Evolutionary conservation across 2,329 filamentous ascomycete species (phyloP).

Genomic region (Penicillium aurantiogriseum): DNA sequence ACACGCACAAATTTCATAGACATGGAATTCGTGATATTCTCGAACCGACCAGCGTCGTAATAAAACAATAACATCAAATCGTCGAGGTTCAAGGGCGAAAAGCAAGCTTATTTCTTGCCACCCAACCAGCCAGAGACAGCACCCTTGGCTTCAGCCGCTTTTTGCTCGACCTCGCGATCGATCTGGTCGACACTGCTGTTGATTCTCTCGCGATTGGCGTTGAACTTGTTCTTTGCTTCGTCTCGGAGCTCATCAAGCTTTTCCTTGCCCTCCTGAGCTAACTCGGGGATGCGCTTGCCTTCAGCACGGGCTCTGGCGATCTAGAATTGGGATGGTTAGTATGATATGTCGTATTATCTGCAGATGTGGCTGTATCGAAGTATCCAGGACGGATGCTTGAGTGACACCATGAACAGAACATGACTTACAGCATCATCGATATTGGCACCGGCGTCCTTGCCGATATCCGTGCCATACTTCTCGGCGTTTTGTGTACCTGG

Average conservation of each 20-base stretch:
- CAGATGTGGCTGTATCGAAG: neutral
- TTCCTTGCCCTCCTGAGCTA: slow-evolving; percentile 58
- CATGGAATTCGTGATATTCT: slow-evolving; percentile 2
- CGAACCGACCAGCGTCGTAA: neutral
- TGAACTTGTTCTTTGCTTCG: slow-evolving; percentile 57
- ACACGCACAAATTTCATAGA: neutral
- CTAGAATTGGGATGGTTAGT: slow-evolving; percentile 35
- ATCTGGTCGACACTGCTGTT: slow-evolving; percentile 67
- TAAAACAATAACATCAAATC: neutral
- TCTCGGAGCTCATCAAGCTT: slow-evolving; percentile 62
- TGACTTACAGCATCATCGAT: slow-evolving; percentile 67
- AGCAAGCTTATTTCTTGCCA: slow-evolving; percentile 40
- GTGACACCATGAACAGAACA: neutral
- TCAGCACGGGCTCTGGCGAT: slow-evolving; percentile 60
- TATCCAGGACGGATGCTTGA: neutral
- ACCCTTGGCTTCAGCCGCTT: slow-evolving; percentile 77
- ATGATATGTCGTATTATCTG: slow-evolving; percentile 6
- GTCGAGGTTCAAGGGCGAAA: neutral
- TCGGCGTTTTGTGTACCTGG: slow-evolving; percentile 63
- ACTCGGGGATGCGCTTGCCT: slow-evolving; percentile 61
- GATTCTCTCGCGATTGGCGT: slow-evolving; percentile 43
- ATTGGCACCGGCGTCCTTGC: slow-evolving; percentile 62
- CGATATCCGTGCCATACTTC: slow-evolving; percentile 63
- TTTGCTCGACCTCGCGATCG: slow-evolving; percentile 77
- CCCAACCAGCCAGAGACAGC: slow-evolving; percentile 85